phyloP scores from a whole-genome alignment of 495 filamentous ascomycete species.

The Podospora fimiseda region DNA sequence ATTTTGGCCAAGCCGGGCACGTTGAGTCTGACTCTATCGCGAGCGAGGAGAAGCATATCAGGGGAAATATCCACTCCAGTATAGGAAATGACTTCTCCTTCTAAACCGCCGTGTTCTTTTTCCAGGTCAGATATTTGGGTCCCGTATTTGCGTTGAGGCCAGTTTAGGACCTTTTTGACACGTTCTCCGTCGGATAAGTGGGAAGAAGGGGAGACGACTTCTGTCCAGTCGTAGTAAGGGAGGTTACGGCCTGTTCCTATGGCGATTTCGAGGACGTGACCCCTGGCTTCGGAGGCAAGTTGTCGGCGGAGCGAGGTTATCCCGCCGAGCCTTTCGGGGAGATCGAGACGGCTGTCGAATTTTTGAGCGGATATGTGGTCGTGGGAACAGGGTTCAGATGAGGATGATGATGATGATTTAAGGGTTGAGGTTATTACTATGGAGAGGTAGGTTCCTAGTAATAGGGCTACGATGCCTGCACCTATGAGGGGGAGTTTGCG shows the following conservation, averaged over 20 bases:
- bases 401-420: slow-evolving; percentile 8
- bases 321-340: slow-evolving; percentile 61
- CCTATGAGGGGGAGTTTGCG: slow-evolving; percentile 22
- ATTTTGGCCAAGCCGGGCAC: slow-evolving; percentile 27
- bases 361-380: slow-evolving; percentile 15
- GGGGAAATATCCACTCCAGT: slow-evolving; percentile 42
- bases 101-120: not conserved
- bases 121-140: not conserved
- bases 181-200: slow-evolving; percentile 7
- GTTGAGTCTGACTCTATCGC: slow-evolving; percentile 27
- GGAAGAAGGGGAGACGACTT: slow-evolving; percentile 14
- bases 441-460: slow-evolving; percentile 26
- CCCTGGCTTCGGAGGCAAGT: slow-evolving; percentile 56
- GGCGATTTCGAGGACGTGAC: slow-evolving; percentile 83
- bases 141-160: not conserved
- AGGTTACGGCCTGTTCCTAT: slow-evolving; percentile 89
- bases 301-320: slow-evolving; percentile 54
- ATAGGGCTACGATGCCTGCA: slow-evolving; percentile 19
- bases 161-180: slow-evolving; percentile 6
- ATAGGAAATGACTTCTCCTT: slow-evolving; percentile 30
- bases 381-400: slow-evolving; percentile 13
- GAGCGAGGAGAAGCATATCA: slow-evolving; percentile 39
- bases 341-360: slow-evolving; percentile 37
- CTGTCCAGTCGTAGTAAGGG: slow-evolving; percentile 58
- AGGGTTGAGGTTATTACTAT: slow-evolving; percentile 24